Base-by-base conservation (phyloP, 2,329 filamentous ascomycete species). In the Cladosporium sp. region DNA sequence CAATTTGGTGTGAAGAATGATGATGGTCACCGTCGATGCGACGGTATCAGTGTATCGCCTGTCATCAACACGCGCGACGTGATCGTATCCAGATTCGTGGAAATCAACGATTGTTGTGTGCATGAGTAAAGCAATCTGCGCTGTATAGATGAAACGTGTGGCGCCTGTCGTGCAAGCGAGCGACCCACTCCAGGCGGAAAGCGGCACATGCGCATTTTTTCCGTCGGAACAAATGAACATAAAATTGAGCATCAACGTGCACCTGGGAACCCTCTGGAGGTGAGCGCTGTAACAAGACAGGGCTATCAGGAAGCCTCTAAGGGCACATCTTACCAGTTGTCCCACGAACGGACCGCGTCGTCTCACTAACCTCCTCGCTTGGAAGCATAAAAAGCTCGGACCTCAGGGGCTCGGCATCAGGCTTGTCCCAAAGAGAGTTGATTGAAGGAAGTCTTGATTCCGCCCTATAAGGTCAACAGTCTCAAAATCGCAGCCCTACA, bases 351-450 rank as follows among this genome's bases (percentile, higher is more conserved):
- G 30, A 12, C 8, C 4, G 15, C 6, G n/a, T 4, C 38, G 54
- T 49, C 30, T 43, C 51, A 55, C 25, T 30, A 36, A 20, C 2
- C 25, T 34, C 11, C 12, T n/a, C 17, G 12, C 11, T 37, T 43
- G 6, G 38, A 55, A 28, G 1, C 22, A 34, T 34, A 25, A 39
- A 25, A 55, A 34, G 39, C 51, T 14, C 42, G 17, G 15, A 34
- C 25, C 51, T 55, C 38, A 55, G 37, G 49, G 34, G 39, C 51
- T 42, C 28, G 51, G 38, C 51, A 38, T 25, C 38, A 42, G 25
- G 51, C 51, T 45, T 45, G 51, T 36, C 11, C 34, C 5, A 14
- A 43, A 55, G 38, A 55, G 22, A 36, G 51, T 55, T 55, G 39
- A 50, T 37, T 39, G 15, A 19, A 11, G 15, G 17, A 36, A 30